Percentiles rank a stretch among this genome's conserved stretches.
phyloP scores from a whole-genome alignment of 2,329 filamentous ascomycete genomes.

The Talaromyces albobiverticillius region DNA sequence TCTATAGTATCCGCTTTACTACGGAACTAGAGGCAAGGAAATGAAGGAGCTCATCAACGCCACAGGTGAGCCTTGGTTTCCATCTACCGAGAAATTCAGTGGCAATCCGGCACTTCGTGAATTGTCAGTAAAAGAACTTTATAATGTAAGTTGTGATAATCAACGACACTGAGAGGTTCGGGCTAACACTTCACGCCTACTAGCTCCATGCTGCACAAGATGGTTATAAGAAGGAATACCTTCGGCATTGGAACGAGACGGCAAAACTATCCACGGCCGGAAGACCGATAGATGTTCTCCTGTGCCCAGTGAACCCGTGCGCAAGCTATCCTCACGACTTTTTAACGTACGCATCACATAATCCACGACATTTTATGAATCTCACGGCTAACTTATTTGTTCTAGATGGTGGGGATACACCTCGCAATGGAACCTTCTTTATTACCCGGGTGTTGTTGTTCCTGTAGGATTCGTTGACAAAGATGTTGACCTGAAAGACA shows the following conservation, averaged over 20 bases:
- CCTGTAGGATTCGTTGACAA: not conserved
- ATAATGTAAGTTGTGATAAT: not conserved
- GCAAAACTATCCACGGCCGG: not conserved
- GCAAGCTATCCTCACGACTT: constrained; percentile 3
- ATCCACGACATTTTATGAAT: not conserved
- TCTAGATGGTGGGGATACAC: constrained; percentile 2
- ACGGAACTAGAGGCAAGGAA: no score
- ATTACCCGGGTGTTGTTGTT: not conserved
- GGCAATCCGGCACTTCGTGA: not conserved
- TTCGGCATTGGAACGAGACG: not conserved
- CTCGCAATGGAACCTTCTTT: not conserved
- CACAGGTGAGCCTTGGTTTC: not conserved
- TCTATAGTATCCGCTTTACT: not conserved
- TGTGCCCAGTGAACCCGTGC: not conserved
- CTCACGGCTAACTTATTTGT: no score
- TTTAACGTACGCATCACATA: not conserved
- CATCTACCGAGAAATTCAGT: not conserved
- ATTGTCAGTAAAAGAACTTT: not conserved
- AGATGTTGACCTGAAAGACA: not conserved
- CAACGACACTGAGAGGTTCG: not conserved
- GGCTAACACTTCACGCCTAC: not conserved
- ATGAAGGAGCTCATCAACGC: not conserved
- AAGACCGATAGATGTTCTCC: not conserved
- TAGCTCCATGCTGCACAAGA: not conserved
- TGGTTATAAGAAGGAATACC: not conserved